These are phyloP conservation scores for Metarhizium brunneum DNA, from an alignment of 2,329 filamentous ascomycete genomes.

Conservation along the genomic window DNA sequence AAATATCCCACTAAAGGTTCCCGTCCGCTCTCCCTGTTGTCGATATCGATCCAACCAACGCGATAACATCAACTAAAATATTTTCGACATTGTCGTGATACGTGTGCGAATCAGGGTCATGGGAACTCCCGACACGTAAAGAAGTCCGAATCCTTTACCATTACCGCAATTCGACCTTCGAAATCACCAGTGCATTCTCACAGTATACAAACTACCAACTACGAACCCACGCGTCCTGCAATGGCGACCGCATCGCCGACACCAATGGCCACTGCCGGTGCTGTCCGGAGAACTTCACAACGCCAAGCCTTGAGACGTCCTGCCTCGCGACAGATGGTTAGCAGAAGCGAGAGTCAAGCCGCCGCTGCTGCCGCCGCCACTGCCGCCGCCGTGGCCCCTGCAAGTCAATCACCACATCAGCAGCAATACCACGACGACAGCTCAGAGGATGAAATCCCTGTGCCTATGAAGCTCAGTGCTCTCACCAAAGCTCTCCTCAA, in stretches of 20 bases:
- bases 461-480: slow-evolving; percentile 88
- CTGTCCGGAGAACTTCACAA: slow-evolving; percentile 43
- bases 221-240: slow-evolving; percentile 11
- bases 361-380: slow-evolving; percentile 18
- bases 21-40: slow-evolving; percentile 6
- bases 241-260: slow-evolving; percentile 49
- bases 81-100: not conserved
- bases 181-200: not conserved
- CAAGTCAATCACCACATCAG: slow-evolving; percentile 28
- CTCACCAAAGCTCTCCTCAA: slow-evolving; percentile 78
- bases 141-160: slow-evolving; percentile 8
- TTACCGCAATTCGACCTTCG: slow-evolving; percentile 11
- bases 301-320: slow-evolving; percentile 45
- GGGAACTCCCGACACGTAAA: slow-evolving; percentile 31
- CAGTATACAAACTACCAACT: slow-evolving; percentile 7
- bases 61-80: slow-evolving; percentile 25
- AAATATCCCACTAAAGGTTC: slow-evolving; percentile 15
- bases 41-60: slow-evolving; percentile 14
- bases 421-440: slow-evolving; percentile 60
- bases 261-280: slow-evolving; percentile 41
- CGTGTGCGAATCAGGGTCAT: slow-evolving; percentile 24
- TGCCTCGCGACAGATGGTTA: slow-evolving; percentile 34
- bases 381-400: slow-evolving; percentile 14
- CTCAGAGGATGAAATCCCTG: slow-evolving; percentile 88
- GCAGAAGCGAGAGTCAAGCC: slow-evolving; percentile 36